Evolutionary conservation across 305 asterid genomes (phyloP).

Genomic region (Fraxinus sp.): DNA sequence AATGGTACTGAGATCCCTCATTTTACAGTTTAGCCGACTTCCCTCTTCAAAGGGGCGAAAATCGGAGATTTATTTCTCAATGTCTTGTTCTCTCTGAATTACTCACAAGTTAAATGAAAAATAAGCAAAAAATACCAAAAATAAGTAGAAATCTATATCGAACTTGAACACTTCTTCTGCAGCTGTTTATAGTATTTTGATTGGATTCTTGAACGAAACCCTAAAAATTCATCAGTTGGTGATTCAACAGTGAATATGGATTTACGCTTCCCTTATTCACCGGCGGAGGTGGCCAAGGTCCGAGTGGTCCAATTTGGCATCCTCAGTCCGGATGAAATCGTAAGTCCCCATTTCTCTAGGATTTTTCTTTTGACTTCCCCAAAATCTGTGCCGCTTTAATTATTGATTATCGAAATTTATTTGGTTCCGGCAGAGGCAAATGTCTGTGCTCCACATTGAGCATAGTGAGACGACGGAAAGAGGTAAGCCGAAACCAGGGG

Average conservation of each 20-base stretch:
- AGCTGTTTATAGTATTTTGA: not conserved
- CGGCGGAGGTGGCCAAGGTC: slow-evolving; percentile 52
- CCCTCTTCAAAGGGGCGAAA: slow-evolving; percentile 12
- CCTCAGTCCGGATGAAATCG: slow-evolving; percentile 72
- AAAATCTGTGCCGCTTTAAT: not conserved
- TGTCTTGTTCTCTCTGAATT: not conserved
- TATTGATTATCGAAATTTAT: not conserved
- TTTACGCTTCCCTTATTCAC: slow-evolving; percentile 45
- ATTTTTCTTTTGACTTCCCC: not conserved
- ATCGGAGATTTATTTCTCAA: not conserved
- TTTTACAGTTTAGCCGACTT: not conserved
- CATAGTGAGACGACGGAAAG: slow-evolving; percentile 94
- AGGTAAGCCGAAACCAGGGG: slow-evolving; percentile 92
- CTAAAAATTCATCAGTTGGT: not conserved
- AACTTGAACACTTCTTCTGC: not conserved
- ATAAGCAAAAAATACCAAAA: not conserved
- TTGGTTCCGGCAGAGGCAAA: slow-evolving; percentile 67
- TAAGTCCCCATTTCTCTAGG: slow-evolving; percentile 31
- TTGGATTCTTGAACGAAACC: not conserved
- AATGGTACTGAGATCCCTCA: not conserved
- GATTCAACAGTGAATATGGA: slow-evolving; percentile 44
- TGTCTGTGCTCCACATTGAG: slow-evolving; percentile 94
- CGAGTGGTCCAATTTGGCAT: slow-evolving; percentile 24
- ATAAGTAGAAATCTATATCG: not conserved
- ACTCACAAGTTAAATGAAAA: not conserved